These are phyloP conservation scores for Dendrobium huoshanense DNA, from an alignment of 106 monocot species.

Conservation along the genomic window DNA sequence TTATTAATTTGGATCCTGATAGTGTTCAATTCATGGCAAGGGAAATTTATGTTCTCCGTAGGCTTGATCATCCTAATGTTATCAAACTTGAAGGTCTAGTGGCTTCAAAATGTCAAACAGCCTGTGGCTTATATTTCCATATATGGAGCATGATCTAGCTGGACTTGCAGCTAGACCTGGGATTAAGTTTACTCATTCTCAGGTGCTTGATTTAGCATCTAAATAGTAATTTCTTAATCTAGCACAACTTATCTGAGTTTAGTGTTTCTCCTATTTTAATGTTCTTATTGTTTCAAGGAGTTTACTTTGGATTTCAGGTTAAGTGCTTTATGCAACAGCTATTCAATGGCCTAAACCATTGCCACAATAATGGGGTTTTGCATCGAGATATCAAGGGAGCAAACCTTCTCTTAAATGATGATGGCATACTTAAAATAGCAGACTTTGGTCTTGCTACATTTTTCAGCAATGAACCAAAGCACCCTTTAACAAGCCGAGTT, in stretches of 20 bases:
- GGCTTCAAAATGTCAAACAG: slow-evolving; percentile 51
- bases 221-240: background rate
- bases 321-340: slow-evolving; percentile 69
- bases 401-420: slow-evolving; percentile 53
- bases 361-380: slow-evolving; percentile 52
- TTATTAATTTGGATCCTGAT: slow-evolving; percentile 65
- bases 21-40: slow-evolving; percentile 75
- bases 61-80: slow-evolving; percentile 67
- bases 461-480: slow-evolving; percentile 48
- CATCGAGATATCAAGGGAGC: slow-evolving; percentile 74
- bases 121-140: slow-evolving; percentile 63
- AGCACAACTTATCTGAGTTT: background rate
- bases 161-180: slow-evolving; percentile 61
- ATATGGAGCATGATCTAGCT: slow-evolving; percentile 75
- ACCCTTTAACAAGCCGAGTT: slow-evolving; percentile 61
- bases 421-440: slow-evolving; percentile 61
- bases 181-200: slow-evolving; percentile 51
- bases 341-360: slow-evolving; percentile 57
- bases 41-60: slow-evolving; percentile 61
- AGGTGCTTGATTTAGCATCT: slow-evolving; percentile 26
- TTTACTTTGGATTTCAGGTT: slow-evolving; percentile 35
- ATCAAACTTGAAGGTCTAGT: slow-evolving; percentile 63
- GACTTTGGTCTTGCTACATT: slow-evolving; percentile 73
- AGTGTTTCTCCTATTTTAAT: background rate
- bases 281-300: background rate